phyloP scores from a whole-genome alignment of 805 yeast species.

The Zygosaccharomyces siamensis region DNA sequence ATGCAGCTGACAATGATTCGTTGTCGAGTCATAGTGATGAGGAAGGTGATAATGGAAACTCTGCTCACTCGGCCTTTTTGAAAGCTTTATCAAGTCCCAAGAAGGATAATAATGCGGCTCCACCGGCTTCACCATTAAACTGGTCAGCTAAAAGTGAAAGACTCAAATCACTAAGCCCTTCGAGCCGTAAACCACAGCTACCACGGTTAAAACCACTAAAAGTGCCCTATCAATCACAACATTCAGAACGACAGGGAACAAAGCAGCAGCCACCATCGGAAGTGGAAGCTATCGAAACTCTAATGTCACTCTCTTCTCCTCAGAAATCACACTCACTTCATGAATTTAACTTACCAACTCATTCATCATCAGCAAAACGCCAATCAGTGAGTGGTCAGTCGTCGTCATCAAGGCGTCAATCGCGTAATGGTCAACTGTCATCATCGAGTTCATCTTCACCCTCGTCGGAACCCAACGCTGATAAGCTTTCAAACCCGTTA shows the following conservation, averaged over 20 bases:
- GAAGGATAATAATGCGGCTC: constrained; percentile 12
- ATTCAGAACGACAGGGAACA: neutral
- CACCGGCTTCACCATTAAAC: constrained; percentile 13
- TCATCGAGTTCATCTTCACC: constrained; percentile 16
- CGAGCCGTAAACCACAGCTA: neutral
- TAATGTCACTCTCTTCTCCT: constrained; percentile 41
- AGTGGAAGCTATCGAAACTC: constrained; percentile 40
- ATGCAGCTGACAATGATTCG: constrained; percentile 10
- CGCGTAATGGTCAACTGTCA: constrained; percentile 7
- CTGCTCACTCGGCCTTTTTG: constrained; percentile 40
- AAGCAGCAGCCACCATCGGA: constrained; percentile 29
- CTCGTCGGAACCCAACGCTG: constrained; percentile 9
- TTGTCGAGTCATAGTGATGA: constrained; percentile 18
- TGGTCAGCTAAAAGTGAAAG: constrained; percentile 11
- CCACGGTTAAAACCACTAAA: constrained; percentile 8
- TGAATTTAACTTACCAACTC: constrained; percentile 13
- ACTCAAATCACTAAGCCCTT: neutral
- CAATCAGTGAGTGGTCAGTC: neutral
- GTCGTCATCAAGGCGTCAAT: neutral
- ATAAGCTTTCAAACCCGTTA: neutral
- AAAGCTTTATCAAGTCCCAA: constrained; percentile 38
- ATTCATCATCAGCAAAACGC: constrained; percentile 1
- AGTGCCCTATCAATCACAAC: neutral
- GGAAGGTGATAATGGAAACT: constrained; percentile 28
- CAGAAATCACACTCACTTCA: constrained; percentile 22